Conservation (phyloP, 345 rosid genomes). For the Rhodamnia rubescens region DNA sequence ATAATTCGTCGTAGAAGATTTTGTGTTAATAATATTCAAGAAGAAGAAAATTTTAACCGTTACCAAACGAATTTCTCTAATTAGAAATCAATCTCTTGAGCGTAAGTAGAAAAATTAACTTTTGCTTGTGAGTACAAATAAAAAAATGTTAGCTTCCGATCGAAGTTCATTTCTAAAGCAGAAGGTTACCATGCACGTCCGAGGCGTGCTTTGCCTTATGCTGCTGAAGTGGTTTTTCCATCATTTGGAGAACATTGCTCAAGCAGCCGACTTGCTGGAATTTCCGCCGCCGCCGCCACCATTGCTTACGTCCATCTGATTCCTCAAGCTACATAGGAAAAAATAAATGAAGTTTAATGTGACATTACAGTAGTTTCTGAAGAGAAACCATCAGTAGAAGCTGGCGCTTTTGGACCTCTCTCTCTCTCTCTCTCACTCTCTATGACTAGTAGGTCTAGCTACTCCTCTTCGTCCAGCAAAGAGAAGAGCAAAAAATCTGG, state of each 20-base stretch:
- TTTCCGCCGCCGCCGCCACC: background rate
- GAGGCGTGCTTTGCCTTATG: background rate
- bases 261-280: background rate
- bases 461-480: background rate
- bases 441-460: background rate
- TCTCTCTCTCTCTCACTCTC: background rate
- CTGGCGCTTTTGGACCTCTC: background rate
- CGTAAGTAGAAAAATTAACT: too few species aligned
- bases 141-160: too few species aligned
- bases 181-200: too few species aligned
- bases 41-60: too few species aligned
- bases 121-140: too few species aligned
- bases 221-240: background rate
- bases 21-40: too few species aligned
- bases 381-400: background rate
- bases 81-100: too few species aligned
- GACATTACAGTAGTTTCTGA: background rate
- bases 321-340: background rate
- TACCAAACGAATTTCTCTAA: too few species aligned
- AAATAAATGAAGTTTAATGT: background rate
- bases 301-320: background rate
- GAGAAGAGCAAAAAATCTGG: background rate
- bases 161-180: too few species aligned
- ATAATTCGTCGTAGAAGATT: too few species aligned
- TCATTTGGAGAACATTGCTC: background rate